Evolutionary conservation across 1,284 basidiomycete genomes (phyloP).

Genomic region (Apiotrichum akiyoshidainum): DNA sequence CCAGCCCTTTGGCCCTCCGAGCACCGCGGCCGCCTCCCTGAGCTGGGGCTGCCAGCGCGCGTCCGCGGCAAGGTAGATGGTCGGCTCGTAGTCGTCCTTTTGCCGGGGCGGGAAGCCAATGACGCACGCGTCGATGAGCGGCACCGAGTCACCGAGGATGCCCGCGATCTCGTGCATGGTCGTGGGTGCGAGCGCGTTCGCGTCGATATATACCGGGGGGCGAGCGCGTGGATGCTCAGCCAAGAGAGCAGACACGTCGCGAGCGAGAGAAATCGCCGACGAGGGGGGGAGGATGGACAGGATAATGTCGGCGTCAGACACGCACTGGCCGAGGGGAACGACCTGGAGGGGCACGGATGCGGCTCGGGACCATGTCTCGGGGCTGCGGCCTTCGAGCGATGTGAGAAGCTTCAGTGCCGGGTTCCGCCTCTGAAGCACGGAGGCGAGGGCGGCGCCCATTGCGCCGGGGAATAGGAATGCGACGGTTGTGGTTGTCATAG

Average conservation of each 20-base stretch:
- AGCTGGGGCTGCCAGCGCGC: conserved; percentile 4
- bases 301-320: conserved; percentile 17
- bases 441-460: conserved; percentile 25
- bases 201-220: conserved; percentile 21
- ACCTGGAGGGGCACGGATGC: conserved; percentile 8
- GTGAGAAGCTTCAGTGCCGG: conserved; percentile 19
- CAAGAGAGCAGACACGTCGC: conserved; percentile 3
- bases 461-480: conserved; percentile 26
- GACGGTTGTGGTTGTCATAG: conserved; percentile 5
- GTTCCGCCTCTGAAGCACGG: conserved; percentile 12
- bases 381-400: conserved; percentile 11
- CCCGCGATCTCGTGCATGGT: conserved; percentile 9
- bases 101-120: conserved; percentile 18
- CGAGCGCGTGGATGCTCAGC: neutral
- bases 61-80: conserved; percentile 17
- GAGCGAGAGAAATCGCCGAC: conserved; percentile 16
- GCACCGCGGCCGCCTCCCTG: neutral
- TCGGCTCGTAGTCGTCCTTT: conserved; percentile 8
- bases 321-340: conserved; percentile 11
- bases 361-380: conserved; percentile 8
- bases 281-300: conserved; percentile 24
- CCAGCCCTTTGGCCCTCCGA: conserved; percentile 6
- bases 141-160: conserved; percentile 3
- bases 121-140: conserved; percentile 22
- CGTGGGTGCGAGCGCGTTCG: conserved; percentile 23